Percentiles rank a stretch among this genome's conserved stretches.
Conservation (phyloP, 768 basidiomycete species). For the Macrolepiota dolichaula region DNA sequence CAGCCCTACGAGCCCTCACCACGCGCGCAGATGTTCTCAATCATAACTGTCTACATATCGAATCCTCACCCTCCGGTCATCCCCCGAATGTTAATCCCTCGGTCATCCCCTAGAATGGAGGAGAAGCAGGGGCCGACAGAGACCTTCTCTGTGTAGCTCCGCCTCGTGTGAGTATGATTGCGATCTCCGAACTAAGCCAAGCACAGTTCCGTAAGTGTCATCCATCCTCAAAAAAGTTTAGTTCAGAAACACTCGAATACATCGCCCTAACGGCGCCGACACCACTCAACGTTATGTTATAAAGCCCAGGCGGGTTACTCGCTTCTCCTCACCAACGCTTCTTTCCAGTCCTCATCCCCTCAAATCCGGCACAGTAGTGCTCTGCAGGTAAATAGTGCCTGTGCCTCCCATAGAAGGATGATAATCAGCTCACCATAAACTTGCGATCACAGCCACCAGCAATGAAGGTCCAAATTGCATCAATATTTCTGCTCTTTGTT, state of each 20-base stretch:
- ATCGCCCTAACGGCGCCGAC: not conserved
- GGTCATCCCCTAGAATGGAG: not conserved
- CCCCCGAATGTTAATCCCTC: no score
- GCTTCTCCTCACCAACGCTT: slow-evolving; percentile 6
- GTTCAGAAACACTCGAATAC: not conserved
- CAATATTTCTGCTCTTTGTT: not conserved
- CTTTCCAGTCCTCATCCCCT: not conserved
- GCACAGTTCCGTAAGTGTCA: not conserved
- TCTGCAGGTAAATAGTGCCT: slow-evolving; percentile 4
- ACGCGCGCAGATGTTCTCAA: no score
- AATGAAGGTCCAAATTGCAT: slow-evolving; percentile 3
- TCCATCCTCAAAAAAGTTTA: not conserved
- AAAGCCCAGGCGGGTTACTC: slow-evolving; percentile 1
- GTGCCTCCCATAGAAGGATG: not conserved
- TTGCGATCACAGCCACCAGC: not conserved
- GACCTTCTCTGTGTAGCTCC: not conserved
- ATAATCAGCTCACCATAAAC: not conserved
- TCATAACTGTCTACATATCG: no score
- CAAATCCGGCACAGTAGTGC: not conserved
- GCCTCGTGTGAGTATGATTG: not conserved
- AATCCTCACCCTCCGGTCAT: no score
- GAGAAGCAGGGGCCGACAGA: not conserved
- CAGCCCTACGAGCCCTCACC: no score
- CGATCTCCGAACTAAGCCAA: not conserved
- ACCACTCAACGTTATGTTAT: slow-evolving; percentile 7